These are phyloP conservation scores for Dactylorhiza incarnata DNA, from an alignment of 106 monocot species.

Conservation along the genomic window DNA sequence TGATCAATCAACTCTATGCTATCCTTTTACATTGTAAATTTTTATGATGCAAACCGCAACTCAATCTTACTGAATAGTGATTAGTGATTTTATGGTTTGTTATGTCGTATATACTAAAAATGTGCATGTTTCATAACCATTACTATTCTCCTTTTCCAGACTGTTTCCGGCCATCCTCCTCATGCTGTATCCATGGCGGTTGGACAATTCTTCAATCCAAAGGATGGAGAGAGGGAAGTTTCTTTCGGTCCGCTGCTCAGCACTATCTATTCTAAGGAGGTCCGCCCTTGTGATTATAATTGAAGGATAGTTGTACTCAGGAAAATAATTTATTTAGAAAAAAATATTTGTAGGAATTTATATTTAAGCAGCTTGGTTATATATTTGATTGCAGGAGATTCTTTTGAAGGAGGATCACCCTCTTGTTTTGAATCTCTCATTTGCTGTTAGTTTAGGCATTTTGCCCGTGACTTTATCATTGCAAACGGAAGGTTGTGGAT, in stretches of 20 bases:
- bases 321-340: not conserved
- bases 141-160: slow-evolving; percentile 32
- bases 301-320: not conserved
- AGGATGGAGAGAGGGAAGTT: slow-evolving; percentile 51
- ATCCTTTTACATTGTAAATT: not conserved
- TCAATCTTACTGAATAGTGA: not conserved
- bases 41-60: not conserved
- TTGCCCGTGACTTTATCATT: slow-evolving; percentile 66
- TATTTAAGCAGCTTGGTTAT: not conserved
- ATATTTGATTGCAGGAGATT: slow-evolving; percentile 47
- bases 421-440: slow-evolving; percentile 70
- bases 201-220: slow-evolving; percentile 89
- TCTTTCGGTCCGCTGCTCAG: slow-evolving; percentile 42
- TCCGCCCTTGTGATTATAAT: slow-evolving; percentile 17
- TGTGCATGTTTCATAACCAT: not conserved
- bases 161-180: slow-evolving; percentile 96
- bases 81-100: not conserved
- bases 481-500: slow-evolving; percentile 76
- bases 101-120: not conserved
- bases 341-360: not conserved
- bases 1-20: not conserved
- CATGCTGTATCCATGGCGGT: slow-evolving; percentile 95
- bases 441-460: slow-evolving; percentile 78
- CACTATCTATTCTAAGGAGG: slow-evolving; percentile 48
- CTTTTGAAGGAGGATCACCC: slow-evolving; percentile 80